Evolutionary conservation across 106 monocot species (phyloP).

Genomic region (Dendrobium officinale): DNA sequence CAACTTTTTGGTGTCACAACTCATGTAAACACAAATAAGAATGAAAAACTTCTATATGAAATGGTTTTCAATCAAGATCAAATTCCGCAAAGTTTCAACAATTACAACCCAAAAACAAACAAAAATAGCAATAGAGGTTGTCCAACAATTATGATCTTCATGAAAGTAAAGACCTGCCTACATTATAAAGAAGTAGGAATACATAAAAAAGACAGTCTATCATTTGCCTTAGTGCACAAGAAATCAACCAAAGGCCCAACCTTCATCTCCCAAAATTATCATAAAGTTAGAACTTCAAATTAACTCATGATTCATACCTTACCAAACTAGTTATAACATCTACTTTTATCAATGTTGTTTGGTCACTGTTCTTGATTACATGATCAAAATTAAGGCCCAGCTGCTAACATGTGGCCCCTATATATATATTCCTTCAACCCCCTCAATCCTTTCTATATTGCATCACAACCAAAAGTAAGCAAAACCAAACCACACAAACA

Average conservation of each 20-base stretch:
- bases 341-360: neutral
- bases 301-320: neutral
- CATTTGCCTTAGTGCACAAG: slow-evolving; percentile 1
- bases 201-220: neutral
- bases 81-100: too few relatives aligned
- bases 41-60: too few relatives aligned
- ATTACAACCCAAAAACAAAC: too few relatives aligned
- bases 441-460: neutral
- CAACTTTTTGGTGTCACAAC: too few relatives aligned
- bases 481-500: neutral
- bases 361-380: neutral
- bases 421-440: neutral
- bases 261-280: neutral
- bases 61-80: too few relatives aligned
- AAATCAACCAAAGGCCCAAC: neutral
- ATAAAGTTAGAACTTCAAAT: neutral
- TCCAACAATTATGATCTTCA: neutral
- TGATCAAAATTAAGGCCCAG: neutral
- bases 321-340: neutral
- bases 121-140: neutral
- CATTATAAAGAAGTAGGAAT: neutral
- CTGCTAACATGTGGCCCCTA: neutral
- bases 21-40: too few relatives aligned
- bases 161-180: neutral
- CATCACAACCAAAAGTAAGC: neutral